These are phyloP conservation scores for Emericellopsis atlantica DNA, from an alignment of 2,329 filamentous ascomycete genomes.

Conservation along the genomic window DNA sequence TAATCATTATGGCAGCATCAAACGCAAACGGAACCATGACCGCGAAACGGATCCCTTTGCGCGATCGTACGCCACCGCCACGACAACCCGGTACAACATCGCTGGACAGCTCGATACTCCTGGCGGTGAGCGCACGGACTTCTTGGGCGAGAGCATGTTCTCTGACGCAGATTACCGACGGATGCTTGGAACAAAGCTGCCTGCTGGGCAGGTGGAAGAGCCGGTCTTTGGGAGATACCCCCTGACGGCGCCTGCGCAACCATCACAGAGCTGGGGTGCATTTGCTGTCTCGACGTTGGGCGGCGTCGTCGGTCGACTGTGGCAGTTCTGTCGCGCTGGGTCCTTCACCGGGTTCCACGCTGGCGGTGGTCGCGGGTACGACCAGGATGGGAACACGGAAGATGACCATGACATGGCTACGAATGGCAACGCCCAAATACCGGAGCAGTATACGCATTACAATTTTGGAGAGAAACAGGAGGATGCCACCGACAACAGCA, in stretches of 20 bases:
- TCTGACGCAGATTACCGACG: conserved; percentile 44
- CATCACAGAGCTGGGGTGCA: conserved; percentile 37
- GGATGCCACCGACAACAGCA: conserved; percentile 9
- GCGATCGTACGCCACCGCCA: conserved; percentile 2
- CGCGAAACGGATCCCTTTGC: background rate
- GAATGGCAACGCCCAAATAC: conserved; percentile 1
- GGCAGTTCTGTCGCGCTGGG: conserved; percentile 66
- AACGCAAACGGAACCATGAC: conserved; percentile 32
- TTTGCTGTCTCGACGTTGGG: conserved; percentile 51
- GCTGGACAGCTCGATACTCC: conserved; percentile 42
- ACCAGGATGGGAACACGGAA: conserved; percentile 25
- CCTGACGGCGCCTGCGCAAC: background rate
- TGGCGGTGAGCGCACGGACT: conserved; percentile 17
- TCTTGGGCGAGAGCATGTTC: conserved; percentile 39
- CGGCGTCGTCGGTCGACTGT: conserved; percentile 63
- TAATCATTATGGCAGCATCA: conserved; percentile 15
- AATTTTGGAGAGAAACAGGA: background rate
- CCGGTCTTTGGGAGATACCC: background rate
- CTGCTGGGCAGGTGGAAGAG: conserved; percentile 15
- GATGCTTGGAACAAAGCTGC: conserved; percentile 34
- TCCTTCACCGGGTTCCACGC: conserved; percentile 79
- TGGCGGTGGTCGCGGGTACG: conserved; percentile 65
- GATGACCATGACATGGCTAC: background rate
- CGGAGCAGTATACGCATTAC: background rate
- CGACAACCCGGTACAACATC: conserved; percentile 28